Evolutionary conservation across 495 filamentous ascomycete genomes (phyloP).

Genomic region (Penicillium samsonianum): DNA sequence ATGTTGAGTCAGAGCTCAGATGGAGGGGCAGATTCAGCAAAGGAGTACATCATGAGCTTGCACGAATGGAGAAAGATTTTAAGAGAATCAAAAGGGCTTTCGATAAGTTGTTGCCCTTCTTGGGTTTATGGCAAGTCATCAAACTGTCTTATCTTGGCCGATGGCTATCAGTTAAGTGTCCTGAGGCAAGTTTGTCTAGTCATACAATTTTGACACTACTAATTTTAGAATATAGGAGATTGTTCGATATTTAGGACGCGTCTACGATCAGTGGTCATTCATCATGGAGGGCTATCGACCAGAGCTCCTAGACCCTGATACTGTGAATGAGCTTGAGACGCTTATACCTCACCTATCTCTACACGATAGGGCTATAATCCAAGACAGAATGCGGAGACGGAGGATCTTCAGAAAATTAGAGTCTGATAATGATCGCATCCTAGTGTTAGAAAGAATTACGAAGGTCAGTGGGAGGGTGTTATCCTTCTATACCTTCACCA

Average conservation of each 20-base stretch:
- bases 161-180: conserved; percentile 2
- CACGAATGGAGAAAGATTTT: conserved; percentile 8
- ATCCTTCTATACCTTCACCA: conserved; percentile 9
- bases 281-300: not conserved
- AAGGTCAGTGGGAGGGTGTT: not conserved
- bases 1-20: conserved; percentile 13
- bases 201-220: not conserved
- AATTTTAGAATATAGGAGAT: not conserved
- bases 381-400: not conserved
- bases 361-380: not conserved
- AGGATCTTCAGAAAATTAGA: conserved; percentile 2
- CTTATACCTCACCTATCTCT: conserved; percentile 3
- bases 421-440: not conserved
- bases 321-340: not conserved
- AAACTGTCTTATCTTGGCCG: conserved; percentile 3
- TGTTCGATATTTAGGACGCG: not conserved
- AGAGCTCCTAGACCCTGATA: conserved; percentile 4
- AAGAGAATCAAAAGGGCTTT: conserved; percentile 4
- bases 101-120: not conserved
- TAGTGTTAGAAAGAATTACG: conserved; percentile 4
- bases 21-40: conserved; percentile 14
- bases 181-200: not conserved
- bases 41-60: not conserved
- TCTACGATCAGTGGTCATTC: conserved; percentile 1
- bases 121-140: not conserved